A percentile compares a stretch with the other conserved stretches of the same genome.
Evolutionary conservation across 768 basidiomycete genomes (phyloP).

Genomic region (Boletus tomentosulus): DNA sequence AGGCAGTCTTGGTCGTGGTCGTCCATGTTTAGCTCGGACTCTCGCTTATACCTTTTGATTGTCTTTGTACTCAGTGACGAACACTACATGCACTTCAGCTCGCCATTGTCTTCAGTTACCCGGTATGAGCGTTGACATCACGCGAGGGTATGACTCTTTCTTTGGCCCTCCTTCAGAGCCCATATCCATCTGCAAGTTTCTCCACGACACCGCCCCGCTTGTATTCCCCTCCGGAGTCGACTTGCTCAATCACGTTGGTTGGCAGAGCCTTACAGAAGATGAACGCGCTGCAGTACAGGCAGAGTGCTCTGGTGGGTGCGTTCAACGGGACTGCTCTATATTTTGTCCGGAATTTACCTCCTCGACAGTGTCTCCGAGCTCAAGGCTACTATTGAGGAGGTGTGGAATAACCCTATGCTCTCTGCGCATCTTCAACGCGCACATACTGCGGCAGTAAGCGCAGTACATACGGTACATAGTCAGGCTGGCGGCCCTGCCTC

Average conservation of each 20-base stretch:
- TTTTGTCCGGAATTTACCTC: not conserved
- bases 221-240: slow-evolving; percentile 7
- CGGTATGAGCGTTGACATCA: slow-evolving; percentile 23
- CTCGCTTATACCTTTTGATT: too few species aligned
- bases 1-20: too few species aligned
- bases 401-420: slow-evolving; percentile 53
- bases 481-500: slow-evolving; percentile 29
- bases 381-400: slow-evolving; percentile 37
- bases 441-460: slow-evolving; percentile 46
- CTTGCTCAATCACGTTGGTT: slow-evolving; percentile 14
- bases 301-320: slow-evolving; percentile 41
- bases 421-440: slow-evolving; percentile 52
- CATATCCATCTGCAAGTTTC: slow-evolving; percentile 45
- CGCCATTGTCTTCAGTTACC: too few species aligned
- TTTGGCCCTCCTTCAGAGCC: slow-evolving; percentile 63
- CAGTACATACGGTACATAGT: slow-evolving; percentile 33
- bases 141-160: slow-evolving; percentile 42
- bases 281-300: slow-evolving; percentile 30
- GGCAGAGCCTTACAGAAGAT: slow-evolving; percentile 24
- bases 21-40: too few species aligned
- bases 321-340: not conserved
- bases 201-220: slow-evolving; percentile 30
- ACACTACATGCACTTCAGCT: too few species aligned
- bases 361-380: slow-evolving; percentile 55
- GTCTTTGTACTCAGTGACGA: too few species aligned